These are phyloP conservation scores for Akanthomyces uredinophilus DNA, from an alignment of 2,329 filamentous ascomycete species.

Conservation along the genomic window DNA sequence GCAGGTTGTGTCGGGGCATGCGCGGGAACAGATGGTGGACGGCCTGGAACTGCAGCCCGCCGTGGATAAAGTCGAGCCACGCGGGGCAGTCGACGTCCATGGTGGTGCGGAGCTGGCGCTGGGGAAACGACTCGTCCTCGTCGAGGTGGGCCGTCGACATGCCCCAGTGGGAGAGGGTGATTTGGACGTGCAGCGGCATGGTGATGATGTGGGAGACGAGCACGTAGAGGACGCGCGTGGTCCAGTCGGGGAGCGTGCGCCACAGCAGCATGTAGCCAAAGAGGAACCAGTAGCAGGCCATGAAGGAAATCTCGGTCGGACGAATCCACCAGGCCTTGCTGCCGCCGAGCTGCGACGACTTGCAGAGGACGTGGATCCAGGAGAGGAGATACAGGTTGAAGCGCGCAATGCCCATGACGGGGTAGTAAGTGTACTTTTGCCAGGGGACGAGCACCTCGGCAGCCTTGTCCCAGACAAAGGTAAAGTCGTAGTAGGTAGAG, in stretches of 20 bases:
- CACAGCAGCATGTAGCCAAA: conserved; percentile 63
- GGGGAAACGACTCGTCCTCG: conserved; percentile 60
- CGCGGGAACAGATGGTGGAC: conserved; percentile 67
- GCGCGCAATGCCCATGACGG: conserved; percentile 60
- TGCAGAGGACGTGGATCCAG: conserved; percentile 58
- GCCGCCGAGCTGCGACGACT: conserved; percentile 50
- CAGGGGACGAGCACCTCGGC: conserved; percentile 55
- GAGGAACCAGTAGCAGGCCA: conserved; percentile 61
- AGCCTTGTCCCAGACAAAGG: conserved; percentile 57
- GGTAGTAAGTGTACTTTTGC: conserved; percentile 65
- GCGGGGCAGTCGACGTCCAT: conserved; percentile 69
- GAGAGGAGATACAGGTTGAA: conserved; percentile 69
- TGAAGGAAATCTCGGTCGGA: conserved; percentile 58
- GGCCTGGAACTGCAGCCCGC: conserved; percentile 67
- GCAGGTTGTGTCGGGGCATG: conserved; percentile 63
- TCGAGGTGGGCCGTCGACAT: conserved; percentile 65
- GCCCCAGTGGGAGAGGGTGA: conserved; percentile 67
- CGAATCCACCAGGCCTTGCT: conserved; percentile 62
- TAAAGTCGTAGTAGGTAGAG: conserved; percentile 62
- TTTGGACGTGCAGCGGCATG: conserved; percentile 65
- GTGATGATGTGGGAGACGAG: conserved; percentile 60
- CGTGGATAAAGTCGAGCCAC: conserved; percentile 69
- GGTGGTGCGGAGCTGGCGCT: conserved; percentile 65
- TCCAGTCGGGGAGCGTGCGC: conserved; percentile 52
- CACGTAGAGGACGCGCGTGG: conserved; percentile 55